These are phyloP conservation scores for Botrytis deweyae DNA, from an alignment of 2,329 filamentous ascomycete genomes.

Conservation along the genomic window DNA sequence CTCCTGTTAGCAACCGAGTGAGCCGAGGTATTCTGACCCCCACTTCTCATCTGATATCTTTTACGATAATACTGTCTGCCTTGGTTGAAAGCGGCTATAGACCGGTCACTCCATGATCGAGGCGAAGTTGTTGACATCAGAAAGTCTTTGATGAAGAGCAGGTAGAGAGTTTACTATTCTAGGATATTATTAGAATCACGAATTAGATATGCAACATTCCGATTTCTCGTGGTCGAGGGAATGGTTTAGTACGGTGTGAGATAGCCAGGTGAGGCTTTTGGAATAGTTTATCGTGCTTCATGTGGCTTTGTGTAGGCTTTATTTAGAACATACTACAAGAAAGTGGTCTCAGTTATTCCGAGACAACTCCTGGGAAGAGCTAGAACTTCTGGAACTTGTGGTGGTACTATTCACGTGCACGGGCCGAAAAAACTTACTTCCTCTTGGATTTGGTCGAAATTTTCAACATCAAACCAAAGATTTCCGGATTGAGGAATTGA, in stretches of 20 bases:
- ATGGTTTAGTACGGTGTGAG: neutral
- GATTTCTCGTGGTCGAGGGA: neutral
- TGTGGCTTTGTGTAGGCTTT: neutral
- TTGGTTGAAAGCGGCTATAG: neutral
- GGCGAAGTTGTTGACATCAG: neutral
- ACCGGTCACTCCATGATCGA: neutral
- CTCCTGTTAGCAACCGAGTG: neutral
- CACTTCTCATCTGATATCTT: neutral
- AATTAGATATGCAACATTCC: conserved; percentile 3
- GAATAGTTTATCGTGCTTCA: neutral
- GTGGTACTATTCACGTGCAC: neutral
- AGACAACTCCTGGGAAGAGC: neutral
- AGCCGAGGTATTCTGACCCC: neutral
- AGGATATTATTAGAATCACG: neutral
- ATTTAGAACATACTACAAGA: neutral
- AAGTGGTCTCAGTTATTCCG: neutral
- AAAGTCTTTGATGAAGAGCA: neutral
- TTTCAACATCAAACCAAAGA: neutral
- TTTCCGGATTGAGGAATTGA: neutral
- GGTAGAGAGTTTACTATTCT: neutral
- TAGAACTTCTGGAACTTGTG: neutral
- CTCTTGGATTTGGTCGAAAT: neutral
- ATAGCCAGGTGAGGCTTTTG: neutral
- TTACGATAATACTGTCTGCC: neutral
- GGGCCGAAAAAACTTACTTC: neutral